These are phyloP conservation scores for Litchi chinensis DNA, from an alignment of 345 rosid species.

Conservation along the genomic window DNA sequence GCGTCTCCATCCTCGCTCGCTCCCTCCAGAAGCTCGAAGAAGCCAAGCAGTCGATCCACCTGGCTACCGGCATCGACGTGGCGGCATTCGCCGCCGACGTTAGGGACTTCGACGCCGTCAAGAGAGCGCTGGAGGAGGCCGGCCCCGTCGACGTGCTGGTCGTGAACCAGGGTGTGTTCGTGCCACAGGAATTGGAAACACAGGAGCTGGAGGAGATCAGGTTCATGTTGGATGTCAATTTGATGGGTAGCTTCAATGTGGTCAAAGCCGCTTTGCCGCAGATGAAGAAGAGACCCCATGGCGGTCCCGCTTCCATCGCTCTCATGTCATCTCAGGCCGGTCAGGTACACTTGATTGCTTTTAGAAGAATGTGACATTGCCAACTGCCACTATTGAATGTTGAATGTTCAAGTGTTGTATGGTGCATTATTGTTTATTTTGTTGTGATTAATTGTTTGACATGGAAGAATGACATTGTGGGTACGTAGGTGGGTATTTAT, in stretches of 20 bases:
- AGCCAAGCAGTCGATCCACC: conserved; percentile 59
- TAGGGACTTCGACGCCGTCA: conserved; percentile 63
- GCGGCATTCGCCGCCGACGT: conserved; percentile 75
- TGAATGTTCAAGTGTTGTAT: not conserved
- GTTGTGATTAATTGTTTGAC: not conserved
- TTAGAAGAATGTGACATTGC: not conserved
- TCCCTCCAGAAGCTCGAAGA: conserved; percentile 63
- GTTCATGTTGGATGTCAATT: conserved; percentile 78
- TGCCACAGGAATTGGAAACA: conserved; percentile 59
- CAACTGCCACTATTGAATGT: not conserved
- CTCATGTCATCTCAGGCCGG: conserved; percentile 91
- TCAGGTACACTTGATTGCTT: conserved; percentile 44
- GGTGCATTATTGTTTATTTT: not conserved
- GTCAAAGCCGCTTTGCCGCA: conserved; percentile 80
- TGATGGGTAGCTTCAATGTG: conserved; percentile 80
- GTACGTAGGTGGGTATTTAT: conserved; percentile 90
- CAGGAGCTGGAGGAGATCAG: conserved; percentile 70
- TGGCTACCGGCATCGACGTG: conserved; percentile 70
- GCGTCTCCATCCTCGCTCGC: conserved; percentile 75
- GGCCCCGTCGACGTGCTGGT: conserved; percentile 75
- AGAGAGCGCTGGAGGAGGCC: conserved; percentile 50
- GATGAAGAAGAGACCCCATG: conserved; percentile 59
- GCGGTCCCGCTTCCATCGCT: conserved; percentile 62
- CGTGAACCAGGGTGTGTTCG: conserved; percentile 79
- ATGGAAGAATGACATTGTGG: not conserved